These are phyloP conservation scores for Kalmusia sp. DNA, from an alignment of 2,329 filamentous ascomycete genomes.

Conservation along the genomic window DNA sequence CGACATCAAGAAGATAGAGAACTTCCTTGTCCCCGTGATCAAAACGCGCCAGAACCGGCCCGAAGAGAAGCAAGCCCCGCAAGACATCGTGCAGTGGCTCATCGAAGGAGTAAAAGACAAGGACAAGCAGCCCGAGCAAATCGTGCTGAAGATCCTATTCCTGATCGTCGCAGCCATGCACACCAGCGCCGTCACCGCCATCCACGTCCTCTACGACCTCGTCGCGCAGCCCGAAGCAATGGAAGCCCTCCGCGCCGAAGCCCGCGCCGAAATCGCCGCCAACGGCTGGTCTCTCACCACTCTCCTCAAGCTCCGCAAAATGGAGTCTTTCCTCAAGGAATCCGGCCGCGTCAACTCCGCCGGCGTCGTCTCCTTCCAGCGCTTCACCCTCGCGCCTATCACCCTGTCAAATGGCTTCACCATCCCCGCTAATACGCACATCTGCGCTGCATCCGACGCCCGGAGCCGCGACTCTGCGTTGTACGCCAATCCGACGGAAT, in stretches of 20 bases:
- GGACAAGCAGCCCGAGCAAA: not conserved
- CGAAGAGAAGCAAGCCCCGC: constrained; percentile 4
- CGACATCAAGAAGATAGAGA: constrained; percentile 5
- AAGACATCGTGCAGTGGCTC: constrained; percentile 16
- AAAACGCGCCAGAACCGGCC: not conserved
- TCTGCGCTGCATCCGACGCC: constrained; percentile 14
- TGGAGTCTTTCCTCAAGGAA: constrained; percentile 30
- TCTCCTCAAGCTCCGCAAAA: constrained; percentile 16
- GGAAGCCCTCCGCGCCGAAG: constrained; percentile 13
- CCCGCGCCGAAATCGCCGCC: not conserved
- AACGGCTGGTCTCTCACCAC: constrained; percentile 10
- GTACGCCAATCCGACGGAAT: constrained; percentile 1
- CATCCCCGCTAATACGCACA: constrained; percentile 16
- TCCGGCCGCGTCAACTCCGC: constrained; percentile 13
- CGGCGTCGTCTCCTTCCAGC: constrained; percentile 23
- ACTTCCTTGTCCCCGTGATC: constrained; percentile 12
- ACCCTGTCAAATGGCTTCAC: constrained; percentile 19
- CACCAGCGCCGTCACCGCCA: constrained; percentile 20
- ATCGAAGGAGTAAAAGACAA: constrained; percentile 6
- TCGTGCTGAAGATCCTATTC: constrained; percentile 11
- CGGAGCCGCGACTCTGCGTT: constrained; percentile 8
- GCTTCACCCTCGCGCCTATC: constrained; percentile 10
- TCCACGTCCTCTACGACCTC: constrained; percentile 17
- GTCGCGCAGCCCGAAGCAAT: constrained; percentile 14
- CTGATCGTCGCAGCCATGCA: constrained; percentile 25